Base-by-base conservation (phyloP, 1,139 yeast genomes). In the Saccharomyces uvarum region DNA sequence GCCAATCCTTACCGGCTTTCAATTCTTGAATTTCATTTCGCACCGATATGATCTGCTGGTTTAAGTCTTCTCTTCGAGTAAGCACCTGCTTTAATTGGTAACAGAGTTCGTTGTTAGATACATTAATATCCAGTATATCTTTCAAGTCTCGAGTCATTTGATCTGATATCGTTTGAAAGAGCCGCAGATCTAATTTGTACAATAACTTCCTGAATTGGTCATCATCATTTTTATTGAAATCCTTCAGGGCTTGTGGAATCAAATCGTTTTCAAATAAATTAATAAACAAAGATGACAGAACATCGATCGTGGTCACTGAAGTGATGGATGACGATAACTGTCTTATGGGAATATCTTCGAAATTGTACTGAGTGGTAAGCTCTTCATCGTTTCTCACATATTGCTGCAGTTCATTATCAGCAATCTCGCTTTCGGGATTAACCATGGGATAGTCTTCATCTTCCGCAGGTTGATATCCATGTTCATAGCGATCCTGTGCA, bases 81-180 rank as follows among this genome's bases (percentile, higher is more conserved):
- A 53, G 53, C 9, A 61, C 48, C 48, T 59, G 63, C 48, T 56
- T 62, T 47, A 63, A 52, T 48, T 64, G 64, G 47, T 60, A 58
- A 50, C 63, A 60, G 26, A 67, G 57, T 49, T 66, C 66, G 54
- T 68, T 68, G 51, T 67, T 68, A 6, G 71, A 68, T 33, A 61
- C 48, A 55, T 67, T 64, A 16, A 67, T 65, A 50, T 67, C 71
- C 46, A 62, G 53, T 11, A 68, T 63, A 54, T 68, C 70, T 24
- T 56, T 54, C 16, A 68, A 54, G 52, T 68, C 71, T 38, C 56
- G 54, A 13, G 53, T 50, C 28, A 66, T 53, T 27, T 56, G 55
- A 16, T 60, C 57, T 24, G 57, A 16, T 24, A 65, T 53, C 6
- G 56, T 50, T 50, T 59, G 58, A 47, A 66, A 64, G 11, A 67